phyloP scores from a whole-genome alignment of 768 basidiomycete species.

The Nevesoporus exiguus region DNA sequence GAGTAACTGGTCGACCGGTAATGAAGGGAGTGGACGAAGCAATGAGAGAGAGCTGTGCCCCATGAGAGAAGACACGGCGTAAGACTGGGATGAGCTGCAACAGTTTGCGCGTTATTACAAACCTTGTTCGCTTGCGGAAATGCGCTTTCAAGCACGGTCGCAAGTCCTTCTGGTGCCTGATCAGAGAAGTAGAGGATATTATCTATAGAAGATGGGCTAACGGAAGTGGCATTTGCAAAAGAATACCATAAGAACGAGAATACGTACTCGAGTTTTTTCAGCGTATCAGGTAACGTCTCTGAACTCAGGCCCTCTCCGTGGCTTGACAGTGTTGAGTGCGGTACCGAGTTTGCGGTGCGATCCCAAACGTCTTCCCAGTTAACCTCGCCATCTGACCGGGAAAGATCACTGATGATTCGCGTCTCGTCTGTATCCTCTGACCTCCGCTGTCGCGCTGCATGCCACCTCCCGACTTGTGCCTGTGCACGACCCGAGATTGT shows the following conservation, averaged over 20 bases:
- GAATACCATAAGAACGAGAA: background rate
- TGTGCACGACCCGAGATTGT: conserved; percentile 55
- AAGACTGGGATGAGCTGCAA: background rate
- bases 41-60: conserved; percentile 57
- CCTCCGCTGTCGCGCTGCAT: conserved; percentile 43
- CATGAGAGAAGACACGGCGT: background rate
- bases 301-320: background rate
- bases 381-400: conserved; percentile 15
- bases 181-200: conserved; percentile 56
- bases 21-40: conserved; percentile 77
- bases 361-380: conserved; percentile 57
- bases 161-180: conserved; percentile 53
- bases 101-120: conserved; percentile 15
- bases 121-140: conserved; percentile 52
- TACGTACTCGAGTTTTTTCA: conserved; percentile 33
- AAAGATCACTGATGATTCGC: conserved; percentile 1
- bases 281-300: conserved; percentile 35
- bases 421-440: background rate
- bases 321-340: background rate
- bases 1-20: conserved; percentile 69
- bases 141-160: conserved; percentile 35
- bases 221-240: background rate
- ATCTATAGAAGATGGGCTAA: conserved; percentile 18
- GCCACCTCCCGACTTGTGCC: conserved; percentile 70
- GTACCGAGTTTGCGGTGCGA: conserved; percentile 13